Base-by-base conservation (phyloP, 2,329 filamentous ascomycete genomes). In the Fusarium vanettenii region DNA sequence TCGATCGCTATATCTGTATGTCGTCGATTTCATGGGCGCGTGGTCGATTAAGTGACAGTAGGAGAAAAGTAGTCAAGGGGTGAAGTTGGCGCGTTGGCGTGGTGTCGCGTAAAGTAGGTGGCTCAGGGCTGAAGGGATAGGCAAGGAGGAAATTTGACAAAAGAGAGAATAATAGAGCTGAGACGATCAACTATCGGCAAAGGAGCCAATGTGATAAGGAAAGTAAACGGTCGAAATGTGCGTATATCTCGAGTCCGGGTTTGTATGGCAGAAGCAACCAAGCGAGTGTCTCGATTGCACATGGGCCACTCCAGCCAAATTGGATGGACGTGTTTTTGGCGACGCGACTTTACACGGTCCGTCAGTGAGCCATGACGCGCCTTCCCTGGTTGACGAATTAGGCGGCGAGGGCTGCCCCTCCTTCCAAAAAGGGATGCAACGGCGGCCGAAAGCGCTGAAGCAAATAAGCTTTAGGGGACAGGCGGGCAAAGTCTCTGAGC, bases 281-380 rank as follows among this genome's bases (percentile, higher is more conserved):
- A 41, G 45, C 33, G 20, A 66, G 68, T 55, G 63, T 52, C 64
- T 66, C 25, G 70, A 60, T 63, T 69, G 66, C 62, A 72, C 72
- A 66, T 66, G 67, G 71, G 25, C 73, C 72, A 75, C 69, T 77
- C 74, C 74, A 31, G 27, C 48, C 48, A 37, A 77, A 73, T 77
- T 77, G 71, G 66, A 52, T 13, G 50, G 71, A 66, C 77, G 77
- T 73, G 77, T 80, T 80, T 80, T 79, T 73, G 75, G 70, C 70
- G 75, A 80, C 78, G 78, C 78, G 79, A 71, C 73, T 72, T 70
- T 45, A 29, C 55, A 65, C 63, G 64, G 61, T 65, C 48, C 25
- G 48, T 29, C 27, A 57, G 31, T 56, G 57, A 57, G 18, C 56
- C 63, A 67, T 72, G 72, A 80, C 79, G 79, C 79, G 73, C 72